Conservation (phyloP, 345 rosid species). For the Arabis hirsuta region DNA sequence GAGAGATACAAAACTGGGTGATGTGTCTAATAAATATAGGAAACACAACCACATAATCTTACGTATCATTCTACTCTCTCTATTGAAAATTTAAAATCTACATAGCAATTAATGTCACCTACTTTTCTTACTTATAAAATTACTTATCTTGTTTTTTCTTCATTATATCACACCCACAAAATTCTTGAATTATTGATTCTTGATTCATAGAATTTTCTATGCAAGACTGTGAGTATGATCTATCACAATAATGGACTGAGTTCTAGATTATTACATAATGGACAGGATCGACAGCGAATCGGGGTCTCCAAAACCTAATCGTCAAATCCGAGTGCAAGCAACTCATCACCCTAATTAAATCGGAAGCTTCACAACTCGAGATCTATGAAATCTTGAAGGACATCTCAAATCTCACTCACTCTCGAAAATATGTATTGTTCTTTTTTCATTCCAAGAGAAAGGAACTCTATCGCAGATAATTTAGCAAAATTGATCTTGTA, state of each 20-base stretch:
- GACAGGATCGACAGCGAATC: no score
- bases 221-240: not conserved
- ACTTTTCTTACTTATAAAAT: not conserved
- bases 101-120: constrained; percentile 31
- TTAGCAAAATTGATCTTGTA: no score
- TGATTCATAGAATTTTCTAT: not conserved
- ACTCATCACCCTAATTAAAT: no score
- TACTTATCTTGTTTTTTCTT: not conserved
- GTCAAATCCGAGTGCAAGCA: no score
- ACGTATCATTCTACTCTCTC: constrained; percentile 28
- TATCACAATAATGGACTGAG: not conserved
- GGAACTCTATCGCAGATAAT: no score
- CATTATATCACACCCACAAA: not conserved
- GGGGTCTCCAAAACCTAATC: no score
- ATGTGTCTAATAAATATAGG: constrained; percentile 27
- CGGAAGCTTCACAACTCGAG: no score
- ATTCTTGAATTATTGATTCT: not conserved
- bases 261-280: not conserved
- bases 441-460: no score
- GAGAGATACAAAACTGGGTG: not conserved
- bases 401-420: no score
- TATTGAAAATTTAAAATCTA: not conserved
- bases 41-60: constrained; percentile 17
- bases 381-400: no score
- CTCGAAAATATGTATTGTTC: no score